phyloP scores from a whole-genome alignment of 306 rosid species.

The Cicer cuneatum region DNA sequence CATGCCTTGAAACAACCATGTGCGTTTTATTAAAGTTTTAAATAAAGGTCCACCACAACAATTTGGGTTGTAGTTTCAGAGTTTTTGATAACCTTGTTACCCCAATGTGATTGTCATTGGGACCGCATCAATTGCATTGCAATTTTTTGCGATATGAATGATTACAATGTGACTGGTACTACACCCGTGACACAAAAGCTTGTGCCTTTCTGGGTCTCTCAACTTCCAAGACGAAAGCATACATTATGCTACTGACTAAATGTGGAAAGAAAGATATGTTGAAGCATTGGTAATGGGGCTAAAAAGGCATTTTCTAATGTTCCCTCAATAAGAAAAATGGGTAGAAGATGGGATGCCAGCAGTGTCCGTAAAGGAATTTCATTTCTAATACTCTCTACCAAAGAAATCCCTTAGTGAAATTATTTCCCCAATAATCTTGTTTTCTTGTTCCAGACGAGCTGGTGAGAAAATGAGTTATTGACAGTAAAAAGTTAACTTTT shows the following conservation, averaged over 20 bases:
- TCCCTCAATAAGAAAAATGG: too few species aligned
- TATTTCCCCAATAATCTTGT: too few species aligned
- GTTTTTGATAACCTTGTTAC: neutral
- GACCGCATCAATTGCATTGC: neutral
- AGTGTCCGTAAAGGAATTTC: too few species aligned
- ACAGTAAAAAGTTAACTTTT: neutral
- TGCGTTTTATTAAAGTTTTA: constrained; percentile 6
- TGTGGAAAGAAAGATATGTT: constrained; percentile 1
- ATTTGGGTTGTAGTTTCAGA: neutral
- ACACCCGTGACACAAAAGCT: neutral
- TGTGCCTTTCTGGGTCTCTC: too few species aligned
- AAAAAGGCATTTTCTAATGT: too few species aligned
- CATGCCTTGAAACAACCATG: constrained; percentile 40
- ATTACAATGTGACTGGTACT: too few species aligned
- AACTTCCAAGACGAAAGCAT: too few species aligned
- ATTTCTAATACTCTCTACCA: too few species aligned
- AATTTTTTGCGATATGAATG: too few species aligned
- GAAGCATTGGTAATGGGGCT: neutral
- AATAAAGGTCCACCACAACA: neutral
- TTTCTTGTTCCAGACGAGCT: neutral
- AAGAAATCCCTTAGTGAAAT: too few species aligned
- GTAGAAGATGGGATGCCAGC: too few species aligned
- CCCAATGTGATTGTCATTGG: neutral
- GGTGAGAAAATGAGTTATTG: neutral
- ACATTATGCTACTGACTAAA: neutral